Conservation (phyloP, 192 early-diverging fungal species). For the Pilobolus umbonatus region DNA sequence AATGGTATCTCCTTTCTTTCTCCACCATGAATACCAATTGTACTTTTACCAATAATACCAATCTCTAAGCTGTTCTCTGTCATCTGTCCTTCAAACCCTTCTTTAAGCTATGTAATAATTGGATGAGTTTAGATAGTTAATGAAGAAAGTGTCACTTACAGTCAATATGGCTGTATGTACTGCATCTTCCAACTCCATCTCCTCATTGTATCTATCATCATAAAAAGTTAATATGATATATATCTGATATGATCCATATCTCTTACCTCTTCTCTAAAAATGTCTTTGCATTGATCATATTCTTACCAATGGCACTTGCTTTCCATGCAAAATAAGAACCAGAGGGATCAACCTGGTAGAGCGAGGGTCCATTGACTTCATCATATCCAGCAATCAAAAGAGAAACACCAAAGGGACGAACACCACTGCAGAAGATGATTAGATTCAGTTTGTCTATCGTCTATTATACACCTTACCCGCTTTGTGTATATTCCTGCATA, state of each 20-base stretch:
- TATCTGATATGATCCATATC: conserved; percentile 25
- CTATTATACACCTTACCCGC: conserved; percentile 56
- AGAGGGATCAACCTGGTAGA: conserved; percentile 99
- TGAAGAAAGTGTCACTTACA: conserved; percentile 18
- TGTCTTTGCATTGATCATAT: conserved; percentile 99
- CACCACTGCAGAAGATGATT: conserved; percentile 64
- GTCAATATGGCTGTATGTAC: conserved; percentile 99
- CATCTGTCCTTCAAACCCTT: conserved; percentile 99
- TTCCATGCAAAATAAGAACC: conserved; percentile 99
- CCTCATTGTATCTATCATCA: conserved; percentile 70
- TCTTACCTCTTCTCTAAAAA: conserved; percentile 99
- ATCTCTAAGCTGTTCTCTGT: conserved; percentile 95
- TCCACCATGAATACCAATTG: conserved; percentile 47
- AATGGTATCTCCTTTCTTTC: conserved; percentile 56
- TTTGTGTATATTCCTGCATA: conserved; percentile 99
- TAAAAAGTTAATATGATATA: background rate
- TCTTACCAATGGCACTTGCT: conserved; percentile 97
- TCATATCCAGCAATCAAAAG: conserved; percentile 94
- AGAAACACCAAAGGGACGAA: conserved; percentile 98
- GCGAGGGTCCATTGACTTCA: conserved; percentile 74
- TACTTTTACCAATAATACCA: conserved; percentile 70
- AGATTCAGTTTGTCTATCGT: background rate
- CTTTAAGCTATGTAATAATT: conserved; percentile 75
- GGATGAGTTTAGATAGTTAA: background rate
- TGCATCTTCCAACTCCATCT: conserved; percentile 97